Percentiles rank a stretch among this genome's conserved stretches.
Conservation (phyloP, 1,284 basidiomycete genomes). For the Moesziomyces antarcticus region DNA sequence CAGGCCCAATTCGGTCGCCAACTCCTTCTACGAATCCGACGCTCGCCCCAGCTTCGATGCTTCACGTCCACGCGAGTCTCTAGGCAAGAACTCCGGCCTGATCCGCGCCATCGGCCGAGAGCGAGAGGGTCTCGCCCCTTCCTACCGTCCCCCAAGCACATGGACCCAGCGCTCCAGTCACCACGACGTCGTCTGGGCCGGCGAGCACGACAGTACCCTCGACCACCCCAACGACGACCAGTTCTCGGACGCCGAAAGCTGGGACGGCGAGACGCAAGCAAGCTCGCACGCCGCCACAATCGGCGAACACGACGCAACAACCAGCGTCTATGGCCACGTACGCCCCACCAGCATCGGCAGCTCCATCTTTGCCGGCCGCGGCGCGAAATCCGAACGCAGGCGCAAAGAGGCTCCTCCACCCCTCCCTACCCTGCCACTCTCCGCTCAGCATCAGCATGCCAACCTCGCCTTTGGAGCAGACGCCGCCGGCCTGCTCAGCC, state of each 20-base stretch:
- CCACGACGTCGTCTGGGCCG: constrained; percentile 53
- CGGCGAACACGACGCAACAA: constrained; percentile 17
- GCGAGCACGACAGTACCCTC: constrained; percentile 17
- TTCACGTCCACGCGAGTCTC: background rate
- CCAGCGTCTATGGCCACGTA: constrained; percentile 46
- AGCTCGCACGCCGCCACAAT: constrained; percentile 21
- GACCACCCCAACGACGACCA: constrained; percentile 38
- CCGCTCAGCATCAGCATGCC: constrained; percentile 1
- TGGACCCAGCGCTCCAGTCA: constrained; percentile 43
- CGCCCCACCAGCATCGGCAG: constrained; percentile 51
- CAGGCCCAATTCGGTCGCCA: constrained; percentile 25
- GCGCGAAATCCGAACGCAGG: constrained; percentile 25
- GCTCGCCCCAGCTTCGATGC: constrained; percentile 35
- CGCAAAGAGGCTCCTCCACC: constrained; percentile 43
- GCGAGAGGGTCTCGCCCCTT: constrained; percentile 17
- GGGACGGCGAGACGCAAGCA: constrained; percentile 41
- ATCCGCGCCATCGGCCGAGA: constrained; percentile 42
- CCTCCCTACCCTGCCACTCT: constrained; percentile 24
- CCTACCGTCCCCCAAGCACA: constrained; percentile 46
- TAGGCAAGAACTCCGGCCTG: constrained; percentile 39
- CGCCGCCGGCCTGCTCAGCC: constrained; percentile 19
- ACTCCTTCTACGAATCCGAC: constrained; percentile 47
- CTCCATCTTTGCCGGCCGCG: constrained; percentile 57
- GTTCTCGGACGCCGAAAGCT: constrained; percentile 55
- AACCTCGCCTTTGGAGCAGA: constrained; percentile 14